Evolutionary conservation across 2,329 filamentous ascomycete genomes (phyloP).

Genomic region (Aspergillus puulaauensis): DNA sequence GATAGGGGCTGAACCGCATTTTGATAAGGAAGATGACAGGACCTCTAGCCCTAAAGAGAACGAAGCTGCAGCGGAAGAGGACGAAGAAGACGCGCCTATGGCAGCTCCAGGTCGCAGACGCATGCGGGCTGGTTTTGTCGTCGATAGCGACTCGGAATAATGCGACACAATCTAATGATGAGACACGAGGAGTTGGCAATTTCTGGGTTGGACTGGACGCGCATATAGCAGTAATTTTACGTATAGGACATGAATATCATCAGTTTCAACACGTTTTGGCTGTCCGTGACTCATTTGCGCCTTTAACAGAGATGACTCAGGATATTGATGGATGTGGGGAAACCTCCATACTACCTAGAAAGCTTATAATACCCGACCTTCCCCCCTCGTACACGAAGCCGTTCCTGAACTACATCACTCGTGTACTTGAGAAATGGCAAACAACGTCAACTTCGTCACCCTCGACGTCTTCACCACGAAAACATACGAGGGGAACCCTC

Average conservation of each 20-base stretch:
- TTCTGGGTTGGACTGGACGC: neutral
- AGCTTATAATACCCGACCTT: neutral
- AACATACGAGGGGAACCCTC: slow-evolving; percentile 52
- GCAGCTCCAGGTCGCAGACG: slow-evolving; percentile 31
- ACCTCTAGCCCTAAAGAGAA: slow-evolving; percentile 8
- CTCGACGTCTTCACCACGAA: slow-evolving; percentile 46
- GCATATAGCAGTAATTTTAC: neutral
- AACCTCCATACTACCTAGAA: no score
- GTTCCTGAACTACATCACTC: no score
- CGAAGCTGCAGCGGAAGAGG: slow-evolving; percentile 10
- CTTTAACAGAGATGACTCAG: neutral
- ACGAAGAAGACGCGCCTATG: slow-evolving; percentile 33
- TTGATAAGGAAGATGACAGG: neutral
- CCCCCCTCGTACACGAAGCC: no score
- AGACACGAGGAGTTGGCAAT: slow-evolving; percentile 22
- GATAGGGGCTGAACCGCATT: slow-evolving; percentile 13
- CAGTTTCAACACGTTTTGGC: neutral
- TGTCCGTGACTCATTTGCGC: neutral
- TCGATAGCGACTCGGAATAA: slow-evolving; percentile 47
- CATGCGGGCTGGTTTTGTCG: slow-evolving; percentile 41
- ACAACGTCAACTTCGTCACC: slow-evolving; percentile 9
- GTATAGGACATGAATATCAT: neutral
- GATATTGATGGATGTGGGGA: no score
- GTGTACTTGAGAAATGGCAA: neutral
- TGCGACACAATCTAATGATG: slow-evolving; percentile 17